phyloP scores from a whole-genome alignment of 2,329 filamentous ascomycete species.

The Trichoderma sp. region DNA sequence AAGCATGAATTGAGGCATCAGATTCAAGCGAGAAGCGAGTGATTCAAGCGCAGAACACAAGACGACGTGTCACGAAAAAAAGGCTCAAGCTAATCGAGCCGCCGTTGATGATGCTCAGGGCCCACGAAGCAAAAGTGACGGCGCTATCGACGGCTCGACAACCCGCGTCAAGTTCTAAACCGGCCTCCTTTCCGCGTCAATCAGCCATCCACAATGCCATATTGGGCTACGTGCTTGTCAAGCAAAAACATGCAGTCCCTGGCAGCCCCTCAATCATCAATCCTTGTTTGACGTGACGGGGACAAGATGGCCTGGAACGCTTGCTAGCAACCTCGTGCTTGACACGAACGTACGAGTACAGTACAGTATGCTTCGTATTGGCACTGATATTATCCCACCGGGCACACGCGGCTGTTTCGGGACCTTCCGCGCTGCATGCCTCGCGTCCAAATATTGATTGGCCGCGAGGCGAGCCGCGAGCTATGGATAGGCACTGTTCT shows the following conservation, averaged over 20 bases:
- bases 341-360: neutral
- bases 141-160: slow-evolving; percentile 10
- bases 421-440: neutral
- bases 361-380: neutral
- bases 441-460: neutral
- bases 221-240: neutral
- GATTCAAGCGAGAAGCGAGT: neutral
- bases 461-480: neutral
- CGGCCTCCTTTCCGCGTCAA: slow-evolving; percentile 2
- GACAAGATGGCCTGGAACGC: neutral
- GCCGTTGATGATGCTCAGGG: slow-evolving; percentile 1
- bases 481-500: neutral
- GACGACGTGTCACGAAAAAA: neutral
- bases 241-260: slow-evolving; percentile 3
- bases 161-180: slow-evolving; percentile 2
- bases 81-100: slow-evolving; percentile 8
- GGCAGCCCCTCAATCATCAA: neutral
- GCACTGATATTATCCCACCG: neutral
- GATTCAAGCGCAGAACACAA: neutral
- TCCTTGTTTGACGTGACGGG: neutral
- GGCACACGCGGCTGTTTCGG: neutral
- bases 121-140: slow-evolving; percentile 1
- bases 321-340: neutral
- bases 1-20: neutral
- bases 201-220: neutral